phyloP scores from a whole-genome alignment of 768 basidiomycete genomes.

The Lentinula guzmanii region DNA sequence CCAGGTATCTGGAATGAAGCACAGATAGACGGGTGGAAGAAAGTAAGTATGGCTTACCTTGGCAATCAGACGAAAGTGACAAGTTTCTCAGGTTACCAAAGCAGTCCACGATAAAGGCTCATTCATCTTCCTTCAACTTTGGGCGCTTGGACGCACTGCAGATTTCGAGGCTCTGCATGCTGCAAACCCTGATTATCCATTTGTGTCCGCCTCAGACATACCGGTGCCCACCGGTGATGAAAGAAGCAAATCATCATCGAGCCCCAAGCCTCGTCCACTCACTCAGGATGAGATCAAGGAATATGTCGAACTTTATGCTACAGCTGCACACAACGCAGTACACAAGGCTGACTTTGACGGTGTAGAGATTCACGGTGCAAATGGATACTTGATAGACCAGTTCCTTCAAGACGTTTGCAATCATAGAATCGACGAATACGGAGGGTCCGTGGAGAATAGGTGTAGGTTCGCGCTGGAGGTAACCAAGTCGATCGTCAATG shows the following conservation, averaged over 20 bases:
- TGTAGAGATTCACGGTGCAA: conserved; percentile 40
- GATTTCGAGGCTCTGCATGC: conserved; percentile 23
- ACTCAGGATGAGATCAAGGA: conserved; percentile 44
- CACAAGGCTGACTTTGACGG: conserved; percentile 64
- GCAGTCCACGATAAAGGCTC: conserved; percentile 51
- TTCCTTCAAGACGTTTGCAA: conserved; percentile 57
- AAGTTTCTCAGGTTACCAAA: conserved; percentile 46
- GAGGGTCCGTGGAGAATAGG: conserved; percentile 59
- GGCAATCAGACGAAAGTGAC: conserved; percentile 35
- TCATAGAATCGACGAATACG: conserved; percentile 57
- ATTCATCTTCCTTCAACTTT: conserved; percentile 40
- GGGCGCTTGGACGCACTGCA: conserved; percentile 44
- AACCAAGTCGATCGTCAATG: conserved; percentile 40
- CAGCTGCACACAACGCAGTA: conserved; percentile 51
- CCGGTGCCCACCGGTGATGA: conserved; percentile 6
- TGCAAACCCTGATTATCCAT: conserved; percentile 23
- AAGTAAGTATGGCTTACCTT: conserved; percentile 22
- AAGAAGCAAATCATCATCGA: conserved; percentile 8
- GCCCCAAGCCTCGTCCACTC: conserved; percentile 30
- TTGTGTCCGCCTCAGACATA: conserved; percentile 22
- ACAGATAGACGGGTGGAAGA: conserved; percentile 23
- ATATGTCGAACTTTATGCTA: conserved; percentile 42
- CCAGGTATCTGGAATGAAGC: conserved; percentile 34
- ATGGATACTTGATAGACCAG: conserved; percentile 51
- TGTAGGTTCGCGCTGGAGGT: conserved; percentile 52